Evolutionary conservation across 352 stramenopile genomes (phyloP).

Genomic region (Phytophthora idaei): DNA sequence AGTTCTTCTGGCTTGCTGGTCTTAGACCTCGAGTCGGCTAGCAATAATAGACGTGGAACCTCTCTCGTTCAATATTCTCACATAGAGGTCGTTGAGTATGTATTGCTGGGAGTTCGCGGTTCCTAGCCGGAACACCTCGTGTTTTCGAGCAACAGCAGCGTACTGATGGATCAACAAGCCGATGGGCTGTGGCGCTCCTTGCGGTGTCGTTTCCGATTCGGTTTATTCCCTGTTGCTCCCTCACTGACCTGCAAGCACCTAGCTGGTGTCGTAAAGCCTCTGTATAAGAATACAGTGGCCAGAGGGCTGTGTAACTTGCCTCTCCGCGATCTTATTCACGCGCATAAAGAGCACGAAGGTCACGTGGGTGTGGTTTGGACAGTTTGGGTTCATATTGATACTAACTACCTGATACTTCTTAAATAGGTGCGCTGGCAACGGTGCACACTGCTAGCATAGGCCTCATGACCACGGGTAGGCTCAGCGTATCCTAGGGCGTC

Average conservation of each 20-base stretch:
- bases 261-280: not conserved
- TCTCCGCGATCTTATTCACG: constrained; percentile 8
- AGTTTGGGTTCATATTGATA: constrained; percentile 30
- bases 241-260: too few species aligned
- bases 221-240: too few species aligned
- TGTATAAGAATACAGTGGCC: not conserved
- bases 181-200: too few species aligned
- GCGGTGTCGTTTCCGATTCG: too few species aligned
- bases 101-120: not conserved
- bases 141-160: not conserved
- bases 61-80: not conserved
- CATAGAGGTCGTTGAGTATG: not conserved
- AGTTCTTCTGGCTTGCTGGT: not conserved
- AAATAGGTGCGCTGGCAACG: constrained; percentile 31
- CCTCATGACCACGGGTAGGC: not conserved
- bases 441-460: constrained; percentile 9
- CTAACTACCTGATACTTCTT: constrained; percentile 17
- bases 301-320: not conserved
- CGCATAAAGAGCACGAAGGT: not conserved
- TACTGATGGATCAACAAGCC: too few species aligned
- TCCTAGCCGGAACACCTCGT: not conserved
- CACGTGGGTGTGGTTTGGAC: constrained; percentile 11
- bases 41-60: constrained; percentile 2
- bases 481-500: not conserved
- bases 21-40: constrained; percentile 3